A percentile compares a stretch with the other conserved stretches of the same genome.
phyloP scores from a whole-genome alignment of 2,329 filamentous ascomycete species.

The Aspergillus brunneoviolaceus region DNA sequence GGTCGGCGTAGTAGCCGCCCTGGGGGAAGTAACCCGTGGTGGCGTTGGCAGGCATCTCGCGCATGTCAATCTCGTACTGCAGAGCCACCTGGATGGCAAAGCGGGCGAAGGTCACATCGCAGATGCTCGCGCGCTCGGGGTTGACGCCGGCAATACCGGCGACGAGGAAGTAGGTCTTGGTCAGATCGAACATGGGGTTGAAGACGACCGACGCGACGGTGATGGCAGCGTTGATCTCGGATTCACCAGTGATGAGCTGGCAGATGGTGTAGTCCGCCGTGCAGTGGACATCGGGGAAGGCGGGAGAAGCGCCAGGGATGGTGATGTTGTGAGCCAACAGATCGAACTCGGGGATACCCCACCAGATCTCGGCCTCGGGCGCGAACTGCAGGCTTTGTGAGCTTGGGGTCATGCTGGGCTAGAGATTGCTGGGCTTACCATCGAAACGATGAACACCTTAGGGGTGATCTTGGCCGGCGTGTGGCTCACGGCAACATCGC shows the following conservation, averaged over 20 bases:
- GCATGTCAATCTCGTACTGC: slow-evolving; percentile 72
- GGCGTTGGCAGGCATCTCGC: slow-evolving; percentile 66
- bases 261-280: slow-evolving; percentile 61
- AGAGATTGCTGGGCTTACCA: slow-evolving; percentile 29
- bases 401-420: background rate
- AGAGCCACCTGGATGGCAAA: slow-evolving; percentile 73
- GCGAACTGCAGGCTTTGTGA: slow-evolving; percentile 50
- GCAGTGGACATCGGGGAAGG: slow-evolving; percentile 66
- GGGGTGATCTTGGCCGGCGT: slow-evolving; percentile 30
- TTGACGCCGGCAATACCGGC: slow-evolving; percentile 74
- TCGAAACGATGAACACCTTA: slow-evolving; percentile 45
- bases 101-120: slow-evolving; percentile 65
- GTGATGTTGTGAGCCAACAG: slow-evolving; percentile 59
- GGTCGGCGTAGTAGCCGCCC: slow-evolving; percentile 54
- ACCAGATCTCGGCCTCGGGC: slow-evolving; percentile 64
- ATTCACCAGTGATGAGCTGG: slow-evolving; percentile 67
- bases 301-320: slow-evolving; percentile 62
- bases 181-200: slow-evolving; percentile 63
- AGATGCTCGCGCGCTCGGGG: slow-evolving; percentile 65
- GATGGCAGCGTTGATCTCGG: slow-evolving; percentile 72
- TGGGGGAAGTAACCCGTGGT: slow-evolving; percentile 68
- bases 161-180: slow-evolving; percentile 67
- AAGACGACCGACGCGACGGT: slow-evolving; percentile 65
- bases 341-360: slow-evolving; percentile 55
- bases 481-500: background rate